A percentile compares a stretch with the other conserved stretches of the same genome.
Evolutionary conservation across 2,329 filamentous ascomycete genomes (phyloP).

Genomic region (Calonectria pseudoreteaudii): DNA sequence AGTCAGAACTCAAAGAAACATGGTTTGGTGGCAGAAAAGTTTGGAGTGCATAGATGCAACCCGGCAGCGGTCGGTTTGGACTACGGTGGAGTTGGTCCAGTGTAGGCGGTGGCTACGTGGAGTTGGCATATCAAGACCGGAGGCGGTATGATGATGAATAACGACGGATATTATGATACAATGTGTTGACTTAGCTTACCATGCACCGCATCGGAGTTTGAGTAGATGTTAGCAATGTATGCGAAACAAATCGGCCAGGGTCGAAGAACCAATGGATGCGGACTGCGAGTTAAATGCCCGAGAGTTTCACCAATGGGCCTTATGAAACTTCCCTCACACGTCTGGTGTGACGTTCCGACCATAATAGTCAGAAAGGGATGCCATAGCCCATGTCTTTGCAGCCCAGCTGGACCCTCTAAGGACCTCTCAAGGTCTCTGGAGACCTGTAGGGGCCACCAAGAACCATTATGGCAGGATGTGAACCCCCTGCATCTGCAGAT

Average conservation of each 20-base stretch:
- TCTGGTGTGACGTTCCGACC: too few species aligned
- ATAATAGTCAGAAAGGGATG: too few species aligned
- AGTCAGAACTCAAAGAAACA: constrained; percentile 61
- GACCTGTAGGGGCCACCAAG: background rate
- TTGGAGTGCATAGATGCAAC: constrained; percentile 37
- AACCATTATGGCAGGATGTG: background rate
- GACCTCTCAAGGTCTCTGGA: too few species aligned
- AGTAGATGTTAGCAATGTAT: background rate
- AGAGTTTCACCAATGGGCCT: background rate
- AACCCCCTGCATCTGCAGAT: background rate
- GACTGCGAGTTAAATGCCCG: background rate
- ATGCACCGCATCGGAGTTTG: background rate
- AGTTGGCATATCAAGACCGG: background rate
- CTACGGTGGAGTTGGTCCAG: background rate
- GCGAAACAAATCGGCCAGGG: too few species aligned
- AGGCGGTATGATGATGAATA: background rate
- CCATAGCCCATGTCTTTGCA: background rate
- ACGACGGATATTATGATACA: background rate
- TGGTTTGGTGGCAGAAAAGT: constrained; percentile 63
- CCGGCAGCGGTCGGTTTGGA: background rate
- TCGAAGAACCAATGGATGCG: too few species aligned
- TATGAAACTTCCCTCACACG: background rate
- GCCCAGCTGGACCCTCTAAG: background rate
- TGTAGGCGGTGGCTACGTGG: background rate
- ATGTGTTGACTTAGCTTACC: background rate